phyloP scores from a whole-genome alignment of 345 rosid species.

The Arabidopsis thaliana region DNA sequence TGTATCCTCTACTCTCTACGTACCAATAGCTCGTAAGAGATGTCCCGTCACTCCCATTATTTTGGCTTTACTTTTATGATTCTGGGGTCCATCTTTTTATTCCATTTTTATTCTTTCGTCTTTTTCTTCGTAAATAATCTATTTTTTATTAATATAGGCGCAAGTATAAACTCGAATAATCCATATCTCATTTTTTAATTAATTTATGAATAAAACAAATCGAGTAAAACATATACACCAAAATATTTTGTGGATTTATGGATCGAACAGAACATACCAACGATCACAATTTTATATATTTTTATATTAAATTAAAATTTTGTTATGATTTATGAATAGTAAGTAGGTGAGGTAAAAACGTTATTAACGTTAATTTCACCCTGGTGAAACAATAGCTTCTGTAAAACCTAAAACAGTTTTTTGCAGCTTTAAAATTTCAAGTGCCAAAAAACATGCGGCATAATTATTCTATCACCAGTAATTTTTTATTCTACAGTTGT shows the following conservation, averaged over 20 bases:
- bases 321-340: too few species aligned
- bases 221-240: too few species aligned
- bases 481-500: conserved; percentile 6
- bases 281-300: too few species aligned
- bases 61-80: conserved; percentile 37
- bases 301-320: too few species aligned
- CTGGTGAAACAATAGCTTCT: not conserved
- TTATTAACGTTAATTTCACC: not conserved
- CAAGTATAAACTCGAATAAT: too few species aligned
- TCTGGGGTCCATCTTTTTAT: conserved; percentile 37
- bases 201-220: too few species aligned
- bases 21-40: conserved; percentile 38
- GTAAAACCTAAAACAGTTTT: not conserved
- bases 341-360: not conserved
- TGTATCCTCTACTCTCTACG: conserved; percentile 36
- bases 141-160: too few species aligned
- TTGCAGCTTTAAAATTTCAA: conserved; percentile 14
- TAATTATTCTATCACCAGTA: conserved; percentile 22
- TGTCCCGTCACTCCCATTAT: conserved; percentile 45
- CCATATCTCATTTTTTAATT: too few species aligned
- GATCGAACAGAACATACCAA: too few species aligned
- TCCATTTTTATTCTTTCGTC: conserved; percentile 11
- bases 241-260: too few species aligned
- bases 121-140: not conserved
- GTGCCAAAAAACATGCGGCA: conserved; percentile 44